Evolutionary conservation across 129 eudicot genomes (phyloP), one percentile per base, ranked within the genome.

Genomic region (Chrysanthemum lavandulifolium): DNA sequence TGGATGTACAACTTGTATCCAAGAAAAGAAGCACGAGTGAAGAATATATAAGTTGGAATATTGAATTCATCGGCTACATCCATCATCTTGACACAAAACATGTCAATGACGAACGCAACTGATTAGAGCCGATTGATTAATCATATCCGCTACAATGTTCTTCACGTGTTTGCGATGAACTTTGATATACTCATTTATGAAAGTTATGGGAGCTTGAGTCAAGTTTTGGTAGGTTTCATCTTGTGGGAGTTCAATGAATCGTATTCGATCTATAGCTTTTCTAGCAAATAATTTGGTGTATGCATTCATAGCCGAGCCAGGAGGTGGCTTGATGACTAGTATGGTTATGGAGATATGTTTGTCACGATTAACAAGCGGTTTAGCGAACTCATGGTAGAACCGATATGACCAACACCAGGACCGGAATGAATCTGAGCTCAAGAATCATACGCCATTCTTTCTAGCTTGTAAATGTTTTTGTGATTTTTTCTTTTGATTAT

Each of bases 191-290:
- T 56, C 52, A 36, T 43, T 15, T 10, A 82, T 21, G 27, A 59
- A 68, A 33, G 73, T 40, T 8, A 45, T 19, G 21, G 68, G 67
- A 5, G 73, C 15, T 31, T 49, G 56, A 13, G 62, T 49, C 55
- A 62, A 33, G 23, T 5, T 14, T 36, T 36, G 45, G 45, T 6
- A 36, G 45, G 45, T 36, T 36, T 36, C 45, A 36, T 36, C 45
- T 14, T 31, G 80, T 29, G 64, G 73, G 31, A 82, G 76, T n/a
- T 68, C 58, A 3, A 69, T 16, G 31, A 72, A 78, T 10, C 54
- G 67, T 14, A 82, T 57, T 10, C 68, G 73, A 19, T 36, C 16
- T 31, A 19, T 62, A 21, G 56, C 63, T 48, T 49, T 15, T 13
- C 68, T 63, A 27, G 19, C 14, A 29, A 36, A 27, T 11, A 65